phyloP scores from a whole-genome alignment of 1,284 basidiomycete species.

The Retiboletus flavoniger region DNA sequence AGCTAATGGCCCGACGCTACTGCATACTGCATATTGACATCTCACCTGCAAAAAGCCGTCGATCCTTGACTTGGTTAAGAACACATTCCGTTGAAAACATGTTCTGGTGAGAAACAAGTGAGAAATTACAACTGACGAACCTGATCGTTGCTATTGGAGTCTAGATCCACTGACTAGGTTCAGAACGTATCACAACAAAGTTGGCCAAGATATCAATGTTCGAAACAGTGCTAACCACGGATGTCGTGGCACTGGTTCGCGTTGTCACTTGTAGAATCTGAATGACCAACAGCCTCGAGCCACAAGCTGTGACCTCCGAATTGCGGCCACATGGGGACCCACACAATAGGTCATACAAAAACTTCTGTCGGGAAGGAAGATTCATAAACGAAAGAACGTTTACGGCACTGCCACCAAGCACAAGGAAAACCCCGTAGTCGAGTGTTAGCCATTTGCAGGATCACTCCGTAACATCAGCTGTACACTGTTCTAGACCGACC shows the following conservation, averaged over 20 bases:
- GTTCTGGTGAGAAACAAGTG: neutral
- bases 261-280: neutral
- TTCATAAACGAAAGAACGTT: no score
- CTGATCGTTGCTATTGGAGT: neutral
- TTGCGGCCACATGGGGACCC: neutral
- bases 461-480: no score
- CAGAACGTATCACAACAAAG: neutral
- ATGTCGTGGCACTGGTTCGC: neutral
- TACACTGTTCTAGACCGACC: no score
- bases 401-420: no score
- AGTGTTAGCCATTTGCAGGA: no score
- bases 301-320: neutral
- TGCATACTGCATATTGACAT: conserved; percentile 10
- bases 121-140: neutral
- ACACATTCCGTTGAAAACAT: neutral
- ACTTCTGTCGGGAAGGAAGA: no score
- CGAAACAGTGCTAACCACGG: neutral
- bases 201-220: neutral
- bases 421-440: no score
- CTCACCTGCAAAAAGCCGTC: neutral
- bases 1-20: neutral
- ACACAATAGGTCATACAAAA: no score
- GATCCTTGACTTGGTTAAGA: neutral
- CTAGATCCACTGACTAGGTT: neutral
- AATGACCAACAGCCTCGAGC: neutral